Percentiles rank a stretch among this genome's conserved stretches.
Evolutionary conservation across 148 eudicot species (phyloP).

Genomic region (Vaccinium darrowii): DNA sequence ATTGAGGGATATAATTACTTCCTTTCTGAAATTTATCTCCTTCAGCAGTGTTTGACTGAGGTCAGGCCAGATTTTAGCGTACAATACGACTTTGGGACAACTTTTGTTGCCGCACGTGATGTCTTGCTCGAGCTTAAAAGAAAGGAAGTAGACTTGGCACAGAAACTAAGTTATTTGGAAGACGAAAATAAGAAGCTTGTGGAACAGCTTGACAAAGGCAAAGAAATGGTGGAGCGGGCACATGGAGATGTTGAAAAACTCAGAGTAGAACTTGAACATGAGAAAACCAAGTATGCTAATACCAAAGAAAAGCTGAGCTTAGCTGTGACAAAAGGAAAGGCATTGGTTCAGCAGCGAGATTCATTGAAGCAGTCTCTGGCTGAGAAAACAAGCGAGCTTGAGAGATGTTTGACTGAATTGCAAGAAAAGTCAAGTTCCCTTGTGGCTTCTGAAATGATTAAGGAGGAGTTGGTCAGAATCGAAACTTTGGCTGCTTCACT

Average conservation of each 20-base stretch:
- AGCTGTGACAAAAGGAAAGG: constrained; percentile 98
- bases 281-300: constrained; percentile 63
- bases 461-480: constrained; percentile 52
- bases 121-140: constrained; percentile 50
- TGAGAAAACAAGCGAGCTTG: constrained; percentile 68
- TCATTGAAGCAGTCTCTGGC: constrained; percentile 72
- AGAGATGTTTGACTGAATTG: constrained; percentile 50
- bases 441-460: constrained; percentile 61
- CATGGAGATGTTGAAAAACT: constrained; percentile 60
- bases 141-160: constrained; percentile 51
- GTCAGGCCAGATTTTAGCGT: constrained; percentile 52
- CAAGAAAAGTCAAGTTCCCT: constrained; percentile 71
- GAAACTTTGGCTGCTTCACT: constrained; percentile 57
- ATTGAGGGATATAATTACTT: constrained; percentile 72
- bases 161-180: constrained; percentile 55
- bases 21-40: constrained; percentile 65
- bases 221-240: constrained; percentile 33
- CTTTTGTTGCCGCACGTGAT: constrained; percentile 52
- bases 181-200: constrained; percentile 46
- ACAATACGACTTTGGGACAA: constrained; percentile 54
- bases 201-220: constrained; percentile 59
- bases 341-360: constrained; percentile 93
- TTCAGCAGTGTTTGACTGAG: constrained; percentile 58
- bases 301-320: constrained; percentile 93
- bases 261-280: constrained; percentile 83